A percentile compares a stretch with the other conserved stretches of the same genome.
Evolutionary conservation across 345 rosid genomes (phyloP).

Genomic region (Toxicodendron radicans): DNA sequence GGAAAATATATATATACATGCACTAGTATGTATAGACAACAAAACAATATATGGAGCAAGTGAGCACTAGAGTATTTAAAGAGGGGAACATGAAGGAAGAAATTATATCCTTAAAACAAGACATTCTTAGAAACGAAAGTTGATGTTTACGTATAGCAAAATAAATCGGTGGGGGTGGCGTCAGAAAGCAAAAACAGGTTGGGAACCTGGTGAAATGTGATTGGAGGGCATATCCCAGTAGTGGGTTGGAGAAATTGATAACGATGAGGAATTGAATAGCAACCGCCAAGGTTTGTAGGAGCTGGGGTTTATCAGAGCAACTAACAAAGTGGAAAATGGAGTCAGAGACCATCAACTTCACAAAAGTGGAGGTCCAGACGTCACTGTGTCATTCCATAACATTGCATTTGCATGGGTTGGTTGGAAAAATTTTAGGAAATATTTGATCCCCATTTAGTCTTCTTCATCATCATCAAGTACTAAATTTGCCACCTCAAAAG

Average conservation of each 20-base stretch:
- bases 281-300: conserved; percentile 10
- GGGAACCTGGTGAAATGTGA: background rate
- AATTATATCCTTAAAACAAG: no score
- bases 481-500: background rate
- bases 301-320: background rate
- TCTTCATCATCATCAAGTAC: background rate
- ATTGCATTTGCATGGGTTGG: background rate
- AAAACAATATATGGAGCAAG: background rate
- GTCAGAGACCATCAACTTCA: conserved; percentile 20
- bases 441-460: no score
- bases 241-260: background rate
- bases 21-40: background rate
- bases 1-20: no score
- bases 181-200: conserved; percentile 16
- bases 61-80: no score
- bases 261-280: background rate
- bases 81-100: no score
- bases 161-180: conserved; percentile 9
- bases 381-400: background rate
- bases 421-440: background rate
- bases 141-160: background rate
- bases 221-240: conserved; percentile 12
- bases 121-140: no score
- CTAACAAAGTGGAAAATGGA: conserved; percentile 7
- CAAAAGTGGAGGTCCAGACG: conserved; percentile 16